Evolutionary conservation across 257 asterid genomes (phyloP).

Genomic region (Solanum medicagineum): DNA sequence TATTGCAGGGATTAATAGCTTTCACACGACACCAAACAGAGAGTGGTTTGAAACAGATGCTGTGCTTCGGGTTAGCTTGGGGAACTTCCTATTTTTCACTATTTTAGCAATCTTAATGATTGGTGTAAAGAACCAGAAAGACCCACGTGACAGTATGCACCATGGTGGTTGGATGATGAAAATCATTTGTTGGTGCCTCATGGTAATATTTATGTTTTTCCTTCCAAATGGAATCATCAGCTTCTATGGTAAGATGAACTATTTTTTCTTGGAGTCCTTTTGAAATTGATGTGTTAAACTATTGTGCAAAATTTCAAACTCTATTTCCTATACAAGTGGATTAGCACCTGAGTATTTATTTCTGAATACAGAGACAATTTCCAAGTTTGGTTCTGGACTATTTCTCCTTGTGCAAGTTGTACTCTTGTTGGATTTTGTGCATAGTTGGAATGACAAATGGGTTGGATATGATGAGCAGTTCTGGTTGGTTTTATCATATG

Average conservation of each 20-base stretch:
- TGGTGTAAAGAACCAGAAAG: conserved; percentile 84
- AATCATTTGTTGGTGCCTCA: conserved; percentile 71
- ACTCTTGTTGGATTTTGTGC: conserved; percentile 80
- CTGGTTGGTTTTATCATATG: conserved; percentile 38
- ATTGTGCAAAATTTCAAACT: neutral
- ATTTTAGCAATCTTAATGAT: conserved; percentile 67
- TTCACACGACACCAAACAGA: conserved; percentile 78
- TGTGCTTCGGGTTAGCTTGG: conserved; percentile 89
- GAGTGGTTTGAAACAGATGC: conserved; percentile 99
- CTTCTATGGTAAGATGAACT: conserved; percentile 55
- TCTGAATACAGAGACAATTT: conserved; percentile 58
- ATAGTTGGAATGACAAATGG: conserved; percentile 96
- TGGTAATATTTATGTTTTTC: conserved; percentile 86
- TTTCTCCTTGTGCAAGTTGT: conserved; percentile 96
- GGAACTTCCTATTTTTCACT: conserved; percentile 86
- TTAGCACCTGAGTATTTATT: neutral
- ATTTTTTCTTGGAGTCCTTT: neutral
- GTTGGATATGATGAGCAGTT: conserved; percentile 88
- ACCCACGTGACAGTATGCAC: conserved; percentile 83
- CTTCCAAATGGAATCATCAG: conserved; percentile 75
- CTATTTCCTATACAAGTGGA: neutral
- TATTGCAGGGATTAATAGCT: conserved; percentile 81
- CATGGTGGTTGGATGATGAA: conserved; percentile 99
- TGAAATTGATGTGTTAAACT: neutral
- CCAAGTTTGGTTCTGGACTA: conserved; percentile 88